A percentile compares a stretch with the other conserved stretches of the same genome.
Evolutionary conservation across 768 basidiomycete genomes (phyloP).

Genomic region (Boletus vermiculosoides): DNA sequence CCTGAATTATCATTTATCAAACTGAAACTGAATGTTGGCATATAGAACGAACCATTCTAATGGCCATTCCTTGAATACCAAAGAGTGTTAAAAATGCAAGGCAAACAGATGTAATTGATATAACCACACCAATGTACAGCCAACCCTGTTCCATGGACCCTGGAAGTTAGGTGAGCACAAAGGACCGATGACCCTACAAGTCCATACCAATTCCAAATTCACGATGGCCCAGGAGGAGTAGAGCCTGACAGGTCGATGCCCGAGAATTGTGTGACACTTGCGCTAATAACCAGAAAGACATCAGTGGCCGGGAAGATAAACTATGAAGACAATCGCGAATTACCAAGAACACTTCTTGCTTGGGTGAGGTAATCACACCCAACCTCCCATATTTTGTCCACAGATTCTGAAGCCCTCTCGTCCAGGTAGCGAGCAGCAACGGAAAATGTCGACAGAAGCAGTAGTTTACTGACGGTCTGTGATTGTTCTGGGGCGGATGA

Average conservation of each 20-base stretch:
- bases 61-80: constrained; percentile 55
- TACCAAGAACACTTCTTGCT: constrained; percentile 66
- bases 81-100: neutral
- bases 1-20: constrained; percentile 40
- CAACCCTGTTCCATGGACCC: constrained; percentile 80
- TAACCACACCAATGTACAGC: constrained; percentile 65
- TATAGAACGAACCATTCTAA: constrained; percentile 57
- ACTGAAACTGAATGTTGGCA: neutral
- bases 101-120: neutral
- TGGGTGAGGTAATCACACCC: constrained; percentile 61
- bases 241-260: constrained; percentile 75
- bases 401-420: constrained; percentile 42
- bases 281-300: constrained; percentile 37
- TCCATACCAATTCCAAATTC: constrained; percentile 78
- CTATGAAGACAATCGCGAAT: constrained; percentile 16
- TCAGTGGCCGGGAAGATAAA: neutral
- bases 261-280: constrained; percentile 65
- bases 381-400: constrained; percentile 68
- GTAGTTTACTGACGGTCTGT: constrained; percentile 63
- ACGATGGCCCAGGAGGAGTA: constrained; percentile 76
- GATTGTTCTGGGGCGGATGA: constrained; percentile 43
- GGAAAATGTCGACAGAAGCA: constrained; percentile 80
- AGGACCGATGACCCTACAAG: neutral
- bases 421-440: constrained; percentile 73
- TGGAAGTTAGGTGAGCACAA: constrained; percentile 21